Conservation (phyloP, 306 rosid genomes). For the Cucurbita argyrosperma region DNA sequence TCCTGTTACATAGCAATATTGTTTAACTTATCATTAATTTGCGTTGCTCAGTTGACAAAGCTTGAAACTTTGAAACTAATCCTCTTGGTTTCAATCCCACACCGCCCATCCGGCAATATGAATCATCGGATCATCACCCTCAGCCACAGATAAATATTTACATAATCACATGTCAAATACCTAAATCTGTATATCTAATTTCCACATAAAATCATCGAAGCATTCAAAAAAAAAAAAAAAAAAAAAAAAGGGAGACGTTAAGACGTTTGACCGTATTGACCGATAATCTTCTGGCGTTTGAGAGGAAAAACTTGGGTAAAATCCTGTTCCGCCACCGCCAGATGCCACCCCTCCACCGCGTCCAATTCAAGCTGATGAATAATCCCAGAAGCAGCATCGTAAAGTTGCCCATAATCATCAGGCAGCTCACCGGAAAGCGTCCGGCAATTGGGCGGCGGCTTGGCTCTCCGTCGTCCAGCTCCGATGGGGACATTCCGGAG, state of each 20-base stretch:
- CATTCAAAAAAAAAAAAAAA: background rate
- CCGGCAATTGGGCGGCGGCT: slow-evolving; percentile 24
- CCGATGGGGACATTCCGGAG: slow-evolving; percentile 73
- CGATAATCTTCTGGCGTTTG: slow-evolving; percentile 36
- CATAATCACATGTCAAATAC: background rate
- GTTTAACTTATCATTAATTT: background rate
- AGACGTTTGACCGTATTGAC: slow-evolving; percentile 30
- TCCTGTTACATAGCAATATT: too few relatives aligned
- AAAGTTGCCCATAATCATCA: slow-evolving; percentile 19
- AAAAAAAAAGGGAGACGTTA: background rate
- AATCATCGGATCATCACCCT: background rate
- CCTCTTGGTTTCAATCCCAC: background rate
- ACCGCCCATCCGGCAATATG: background rate
- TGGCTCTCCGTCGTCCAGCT: slow-evolving; percentile 61
- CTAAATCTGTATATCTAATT: background rate
- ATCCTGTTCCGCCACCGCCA: slow-evolving; percentile 18
- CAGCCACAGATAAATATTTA: background rate
- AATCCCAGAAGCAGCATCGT: slow-evolving; percentile 27
- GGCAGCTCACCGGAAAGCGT: slow-evolving; percentile 19
- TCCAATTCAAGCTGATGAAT: slow-evolving; percentile 31
- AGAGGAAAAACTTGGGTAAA: slow-evolving; percentile 31
- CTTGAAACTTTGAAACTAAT: background rate
- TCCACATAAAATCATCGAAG: background rate
- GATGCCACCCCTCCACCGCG: slow-evolving; percentile 42
- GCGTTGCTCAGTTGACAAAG: background rate